Base-by-base conservation (phyloP, 2,329 filamentous ascomycete genomes). In the Plenodomus tracheiphilus region DNA sequence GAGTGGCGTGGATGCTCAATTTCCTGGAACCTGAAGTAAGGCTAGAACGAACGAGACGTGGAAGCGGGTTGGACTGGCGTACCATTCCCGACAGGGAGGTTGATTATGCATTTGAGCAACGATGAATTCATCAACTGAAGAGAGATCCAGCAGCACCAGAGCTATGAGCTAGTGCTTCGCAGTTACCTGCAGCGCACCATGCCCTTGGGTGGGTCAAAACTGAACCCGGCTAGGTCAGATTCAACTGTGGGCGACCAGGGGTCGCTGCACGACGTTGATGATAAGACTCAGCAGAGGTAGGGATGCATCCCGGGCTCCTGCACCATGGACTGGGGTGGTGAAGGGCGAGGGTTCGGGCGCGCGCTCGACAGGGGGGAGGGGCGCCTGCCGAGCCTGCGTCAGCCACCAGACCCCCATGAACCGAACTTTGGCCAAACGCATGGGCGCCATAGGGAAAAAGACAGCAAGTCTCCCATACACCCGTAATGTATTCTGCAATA, bases 61-160 rank as follows among this genome's bases (percentile, higher is more conserved):
- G 53, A 54, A 53, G 53, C 49, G 58, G 54, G 41, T 41, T 59
- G 53, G 54, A 51, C 57, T 50, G 54, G 51, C 59, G 52, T 64
- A 48, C 54, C 55, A 53, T 58, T 58, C 62, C 66, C 58, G 66
- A 66, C 56, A 48, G 58, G 58, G 64, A 55, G 46, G 38, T 60
- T 55, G 62, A 61, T 64, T 68, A 65, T 66, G 64, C 66, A 64
- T 60, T 54, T 61, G 61, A 61, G 58, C 59, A 61, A 62, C 64
- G 55, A 67, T 64, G 64, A 66, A 68, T 62, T 64, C 66, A 65
- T 68, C 64, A 62, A 66, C 56, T 60, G 60, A 62, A 53, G 57
- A 56, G 53, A 47, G 58, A 57, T 56, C 50, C 61, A 61, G 64
- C 60, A 61, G 62, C 53, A 59, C 53, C 56, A 68, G 59, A 53